Evolutionary conservation across 1,284 basidiomycete species (phyloP).

Genomic region (Malassezia yamatoensis): DNA sequence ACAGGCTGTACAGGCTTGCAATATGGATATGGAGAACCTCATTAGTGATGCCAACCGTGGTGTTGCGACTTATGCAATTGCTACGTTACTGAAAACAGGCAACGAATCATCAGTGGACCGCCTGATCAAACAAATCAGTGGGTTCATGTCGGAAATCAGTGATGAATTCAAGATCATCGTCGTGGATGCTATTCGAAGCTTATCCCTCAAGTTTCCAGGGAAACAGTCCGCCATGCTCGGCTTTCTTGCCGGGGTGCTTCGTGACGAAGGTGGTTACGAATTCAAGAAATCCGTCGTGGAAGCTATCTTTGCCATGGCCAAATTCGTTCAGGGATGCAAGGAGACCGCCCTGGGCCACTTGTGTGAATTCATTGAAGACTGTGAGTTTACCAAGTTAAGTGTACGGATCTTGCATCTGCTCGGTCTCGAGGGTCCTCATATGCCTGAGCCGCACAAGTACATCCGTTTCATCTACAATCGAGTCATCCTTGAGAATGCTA

Average conservation of each 20-base stretch:
- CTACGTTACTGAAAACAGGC: constrained; percentile 96
- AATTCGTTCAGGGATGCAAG: constrained; percentile 87
- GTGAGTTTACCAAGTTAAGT: constrained; percentile 97
- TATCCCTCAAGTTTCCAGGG: constrained; percentile 95
- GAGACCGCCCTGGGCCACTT: constrained; percentile 79
- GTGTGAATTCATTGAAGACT: constrained; percentile 99
- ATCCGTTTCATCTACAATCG: constrained; percentile 99
- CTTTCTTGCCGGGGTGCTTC: constrained; percentile 51
- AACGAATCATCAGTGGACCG: constrained; percentile 98
- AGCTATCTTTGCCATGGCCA: constrained; percentile 99
- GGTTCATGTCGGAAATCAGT: constrained; percentile 98
- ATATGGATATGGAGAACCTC: constrained; percentile 92
- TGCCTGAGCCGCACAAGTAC: constrained; percentile 89
- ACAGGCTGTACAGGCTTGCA: constrained; percentile 81
- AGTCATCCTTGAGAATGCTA: constrained; percentile 95
- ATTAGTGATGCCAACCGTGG: constrained; percentile 93
- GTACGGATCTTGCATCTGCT: constrained; percentile 91
- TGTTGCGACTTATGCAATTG: constrained; percentile 97
- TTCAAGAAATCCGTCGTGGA: constrained; percentile 99
- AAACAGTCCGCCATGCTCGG: constrained; percentile 67
- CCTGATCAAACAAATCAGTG: constrained; percentile 97
- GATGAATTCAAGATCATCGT: constrained; percentile 99
- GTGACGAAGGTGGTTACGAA: constrained; percentile 85
- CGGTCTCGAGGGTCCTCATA: constrained; percentile 89
- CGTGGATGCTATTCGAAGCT: constrained; percentile 91